Base-by-base conservation (phyloP, 495 filamentous ascomycete genomes). In the Hypoxylon rickii region DNA sequence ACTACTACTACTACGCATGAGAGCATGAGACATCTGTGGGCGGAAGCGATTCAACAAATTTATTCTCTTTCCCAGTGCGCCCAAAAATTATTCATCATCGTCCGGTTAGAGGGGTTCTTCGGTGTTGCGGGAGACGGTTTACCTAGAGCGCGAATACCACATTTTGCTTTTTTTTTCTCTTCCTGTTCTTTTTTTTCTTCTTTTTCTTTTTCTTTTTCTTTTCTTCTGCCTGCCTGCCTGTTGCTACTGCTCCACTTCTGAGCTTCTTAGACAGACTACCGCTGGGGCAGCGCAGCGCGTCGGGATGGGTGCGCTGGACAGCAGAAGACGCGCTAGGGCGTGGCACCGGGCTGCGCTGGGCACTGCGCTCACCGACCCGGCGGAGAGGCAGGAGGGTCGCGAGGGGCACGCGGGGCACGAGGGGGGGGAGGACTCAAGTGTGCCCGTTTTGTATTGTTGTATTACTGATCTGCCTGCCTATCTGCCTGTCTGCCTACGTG, bases 101-200 rank as follows among this genome's bases (percentile, higher is more conserved):
- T 44, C 7, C 31, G 44, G 3, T 47, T 54, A 55, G 41, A 61
- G 24, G 24, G 20, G 33, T 26, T 43, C 41, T 50, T 20, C n/a
- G 48, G 57, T 61, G 57, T 55, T 61, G 29, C 31, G 40, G 29
- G 31, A 34, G 41, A 20, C 39, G 7, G 41, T 26, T n/a, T 7
- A 26, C 19, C 41, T 46, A 44, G 45, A 44, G 26, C 40, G 40
- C 32, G 45, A 50, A 46, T 51, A 61, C 58, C 50, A 55, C 51
- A 34, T 44, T 7, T 22, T 15, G 31, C 13, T 46, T 33, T 46
- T 45, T 8, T 42, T 55, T 57, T 44, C 11, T 39, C 16, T 44
- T 38, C 42, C 37, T 8, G n/a, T 42, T 48, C 44, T 44, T 13
- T 29, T 39, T 49, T 48, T 31, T 40, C 16, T 38, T 52, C 39